Evolutionary conservation across 1,139 yeast species (phyloP), one percentile per base, ranked within the genome.

Genomic region (Candida tetrigidarum): DNA sequence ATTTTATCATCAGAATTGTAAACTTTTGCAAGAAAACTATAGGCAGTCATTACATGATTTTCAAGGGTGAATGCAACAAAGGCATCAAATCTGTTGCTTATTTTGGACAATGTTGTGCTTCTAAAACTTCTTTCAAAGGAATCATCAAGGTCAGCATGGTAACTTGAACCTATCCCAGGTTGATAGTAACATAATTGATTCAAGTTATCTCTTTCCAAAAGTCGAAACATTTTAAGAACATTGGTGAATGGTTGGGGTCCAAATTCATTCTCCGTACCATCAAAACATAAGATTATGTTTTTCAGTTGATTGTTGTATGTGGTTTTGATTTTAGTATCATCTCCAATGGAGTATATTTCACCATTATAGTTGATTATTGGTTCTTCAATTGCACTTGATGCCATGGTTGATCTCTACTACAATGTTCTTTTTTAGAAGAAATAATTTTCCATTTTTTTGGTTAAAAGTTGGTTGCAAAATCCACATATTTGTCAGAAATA

Each of bases 241-340:
- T 83, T 83, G 2, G 86, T 74, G 48, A 72, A 78, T 0, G 84
- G 83, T 29, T 64, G 62, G 0, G 78, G 72, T 1, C 85, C 86
- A 61, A 83, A 82, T 51, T 76, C 77, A 54, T 74, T 78, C 26
- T 72, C 76, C 0, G 88, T 83, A 1, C 88, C 88, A 63, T 83
- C 88, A 48, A 83, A 74, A 56, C 87, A 83, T 16, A 83, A 59
- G 1, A 83, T 64, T 12, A 66, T 46, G 39, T 51, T 62, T 26
- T 45, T 43, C 1, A 41, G 26, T 12, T 28, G 25, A 11, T 29
- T 22, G 6, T n/a, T n/a, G n/a, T n/a, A n/a, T n/a, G 23, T 5
- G 2, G n/a, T 23, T 30, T 11, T 22, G 7, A 26, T 39, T 5
- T n/a, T 9, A n/a, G 12, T 26, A 3, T 42, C 22, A 3, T 44